A percentile compares a stretch with the other conserved stretches of the same genome.
Conservation (phyloP, 2,329 filamentous ascomycete species). For the Ustilaginoidea virens region DNA sequence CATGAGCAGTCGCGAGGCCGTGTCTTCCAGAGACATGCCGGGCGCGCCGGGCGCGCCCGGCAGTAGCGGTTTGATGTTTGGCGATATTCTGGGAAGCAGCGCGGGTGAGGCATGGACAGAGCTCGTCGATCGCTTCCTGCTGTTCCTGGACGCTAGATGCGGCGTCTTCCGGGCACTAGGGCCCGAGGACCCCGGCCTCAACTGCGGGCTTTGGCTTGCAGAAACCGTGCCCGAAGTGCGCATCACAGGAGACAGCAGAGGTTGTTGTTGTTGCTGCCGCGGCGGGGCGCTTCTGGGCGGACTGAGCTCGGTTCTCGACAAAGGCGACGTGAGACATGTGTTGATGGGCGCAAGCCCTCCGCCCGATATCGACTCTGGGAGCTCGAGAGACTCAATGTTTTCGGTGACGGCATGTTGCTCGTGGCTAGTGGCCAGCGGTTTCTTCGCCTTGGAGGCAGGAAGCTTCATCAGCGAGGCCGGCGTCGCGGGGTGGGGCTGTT, state of each 20-base stretch:
- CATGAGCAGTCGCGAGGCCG: conserved; percentile 61
- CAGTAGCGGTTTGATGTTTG: conserved; percentile 82
- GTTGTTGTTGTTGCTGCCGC: conserved; percentile 32
- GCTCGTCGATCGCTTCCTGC: conserved; percentile 58
- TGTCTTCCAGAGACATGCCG: conserved; percentile 39
- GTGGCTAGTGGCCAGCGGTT: conserved; percentile 15
- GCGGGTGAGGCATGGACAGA: conserved; percentile 76
- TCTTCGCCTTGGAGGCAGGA: conserved; percentile 36
- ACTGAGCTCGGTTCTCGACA: conserved; percentile 20
- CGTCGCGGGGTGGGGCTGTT: conserved; percentile 52
- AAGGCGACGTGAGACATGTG: conserved; percentile 24
- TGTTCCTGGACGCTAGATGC: conserved; percentile 37
- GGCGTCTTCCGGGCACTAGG: conserved; percentile 37
- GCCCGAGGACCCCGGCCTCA: conserved; percentile 33
- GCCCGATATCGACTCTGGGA: conserved; percentile 52
- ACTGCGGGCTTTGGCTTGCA: conserved; percentile 51
- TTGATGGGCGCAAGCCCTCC: conserved; percentile 19
- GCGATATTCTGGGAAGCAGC: conserved; percentile 76
- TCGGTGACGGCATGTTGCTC: conserved; percentile 27
- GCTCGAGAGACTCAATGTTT: conserved; percentile 41
- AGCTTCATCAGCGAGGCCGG: conserved; percentile 81
- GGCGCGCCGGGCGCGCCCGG: conserved; percentile 42
- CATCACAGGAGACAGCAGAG: conserved; percentile 32
- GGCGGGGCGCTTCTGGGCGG: conserved; percentile 36
- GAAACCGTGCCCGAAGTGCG: conserved; percentile 28